These are phyloP conservation scores for Suhomyces chickasaworum DNA, from an alignment of 1,139 yeast species.

Conservation along the genomic window DNA sequence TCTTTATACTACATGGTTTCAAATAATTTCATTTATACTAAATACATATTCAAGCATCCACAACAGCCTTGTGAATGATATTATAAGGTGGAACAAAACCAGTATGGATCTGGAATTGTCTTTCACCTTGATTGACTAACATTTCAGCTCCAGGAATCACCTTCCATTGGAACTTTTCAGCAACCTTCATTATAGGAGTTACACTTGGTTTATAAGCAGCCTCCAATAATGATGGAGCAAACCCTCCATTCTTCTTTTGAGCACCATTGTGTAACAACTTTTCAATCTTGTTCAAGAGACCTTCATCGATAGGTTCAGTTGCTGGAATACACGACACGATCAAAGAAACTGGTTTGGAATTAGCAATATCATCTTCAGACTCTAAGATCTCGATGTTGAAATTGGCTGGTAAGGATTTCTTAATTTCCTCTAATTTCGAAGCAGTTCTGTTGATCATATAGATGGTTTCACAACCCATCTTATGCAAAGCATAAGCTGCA, in stretches of 20 bases:
- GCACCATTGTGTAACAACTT: slow-evolving; percentile 46
- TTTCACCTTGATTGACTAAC: slow-evolving; percentile 91
- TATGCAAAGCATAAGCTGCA: slow-evolving; percentile 82
- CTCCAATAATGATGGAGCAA: slow-evolving; percentile 67
- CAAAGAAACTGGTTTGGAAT: slow-evolving; percentile 52
- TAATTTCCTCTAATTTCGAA: slow-evolving; percentile 62
- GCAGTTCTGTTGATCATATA: slow-evolving; percentile 82
- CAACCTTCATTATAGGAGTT: slow-evolving; percentile 83
- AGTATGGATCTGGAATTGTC: slow-evolving; percentile 80
- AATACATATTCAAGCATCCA: slow-evolving; percentile 5
- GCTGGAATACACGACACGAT: slow-evolving; percentile 91
- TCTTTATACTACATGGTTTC: no score
- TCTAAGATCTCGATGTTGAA: slow-evolving; percentile 64
- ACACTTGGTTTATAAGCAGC: slow-evolving; percentile 90
- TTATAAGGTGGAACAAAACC: slow-evolving; percentile 66
- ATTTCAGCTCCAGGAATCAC: slow-evolving; percentile 86
- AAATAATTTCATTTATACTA: background rate
- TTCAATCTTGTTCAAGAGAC: slow-evolving; percentile 50
- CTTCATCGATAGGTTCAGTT: slow-evolving; percentile 67
- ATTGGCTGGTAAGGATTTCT: slow-evolving; percentile 58
- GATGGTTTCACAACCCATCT: slow-evolving; percentile 75
- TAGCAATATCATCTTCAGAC: slow-evolving; percentile 45
- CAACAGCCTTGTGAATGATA: slow-evolving; percentile 61
- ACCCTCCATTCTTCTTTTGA: slow-evolving; percentile 29
- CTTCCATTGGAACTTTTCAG: slow-evolving; percentile 65